A percentile compares a stretch with the other conserved stretches of the same genome.
These are phyloP conservation scores for Porphyra umbilicalis DNA, from an alignment of 31 red algal genomes.

Conservation along the genomic window DNA sequence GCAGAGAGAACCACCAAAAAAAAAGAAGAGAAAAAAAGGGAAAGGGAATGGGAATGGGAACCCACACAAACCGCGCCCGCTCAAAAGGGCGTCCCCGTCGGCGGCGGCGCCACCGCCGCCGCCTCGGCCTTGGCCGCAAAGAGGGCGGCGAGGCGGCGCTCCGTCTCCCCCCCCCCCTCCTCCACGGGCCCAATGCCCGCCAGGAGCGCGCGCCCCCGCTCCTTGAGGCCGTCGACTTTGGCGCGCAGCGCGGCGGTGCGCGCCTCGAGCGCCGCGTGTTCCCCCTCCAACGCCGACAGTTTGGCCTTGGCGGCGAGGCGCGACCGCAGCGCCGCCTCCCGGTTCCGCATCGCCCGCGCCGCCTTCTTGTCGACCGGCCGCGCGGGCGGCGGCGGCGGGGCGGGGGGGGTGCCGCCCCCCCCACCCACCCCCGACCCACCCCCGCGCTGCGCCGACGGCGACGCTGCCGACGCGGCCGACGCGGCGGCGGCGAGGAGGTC, in stretches of 20 bases:
- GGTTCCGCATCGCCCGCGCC: slow-evolving; percentile 58
- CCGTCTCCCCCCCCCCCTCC: neutral
- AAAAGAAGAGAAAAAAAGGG: neutral
- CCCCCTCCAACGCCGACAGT: slow-evolving; percentile 46
- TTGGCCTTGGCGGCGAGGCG: slow-evolving; percentile 64
- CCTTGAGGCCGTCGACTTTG: neutral
- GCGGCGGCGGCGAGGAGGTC: too few relatives aligned
- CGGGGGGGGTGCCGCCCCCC: too few relatives aligned
- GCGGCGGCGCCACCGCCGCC: too few relatives aligned
- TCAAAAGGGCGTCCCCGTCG: neutral
- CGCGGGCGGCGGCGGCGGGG: neutral
- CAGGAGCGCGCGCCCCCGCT: neutral
- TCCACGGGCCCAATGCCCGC: neutral
- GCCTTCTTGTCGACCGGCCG: slow-evolving; percentile 70
- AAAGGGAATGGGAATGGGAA: too few relatives aligned
- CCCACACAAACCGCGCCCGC: too few relatives aligned
- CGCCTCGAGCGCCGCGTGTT: slow-evolving; percentile 20
- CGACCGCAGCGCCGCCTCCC: slow-evolving; percentile 69
- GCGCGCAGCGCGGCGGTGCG: too few relatives aligned
- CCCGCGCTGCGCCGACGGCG: too few relatives aligned
- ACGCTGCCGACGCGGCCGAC: too few relatives aligned
- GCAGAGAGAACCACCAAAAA: neutral
- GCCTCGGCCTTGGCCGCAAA: neutral
- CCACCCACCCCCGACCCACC: too few relatives aligned
- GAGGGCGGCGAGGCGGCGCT: neutral